Percentiles rank a stretch among this genome's conserved stretches.
These are phyloP conservation scores for Chrysoporthe cubensis DNA, from an alignment of 2,329 filamentous ascomycete species.

Conservation along the genomic window DNA sequence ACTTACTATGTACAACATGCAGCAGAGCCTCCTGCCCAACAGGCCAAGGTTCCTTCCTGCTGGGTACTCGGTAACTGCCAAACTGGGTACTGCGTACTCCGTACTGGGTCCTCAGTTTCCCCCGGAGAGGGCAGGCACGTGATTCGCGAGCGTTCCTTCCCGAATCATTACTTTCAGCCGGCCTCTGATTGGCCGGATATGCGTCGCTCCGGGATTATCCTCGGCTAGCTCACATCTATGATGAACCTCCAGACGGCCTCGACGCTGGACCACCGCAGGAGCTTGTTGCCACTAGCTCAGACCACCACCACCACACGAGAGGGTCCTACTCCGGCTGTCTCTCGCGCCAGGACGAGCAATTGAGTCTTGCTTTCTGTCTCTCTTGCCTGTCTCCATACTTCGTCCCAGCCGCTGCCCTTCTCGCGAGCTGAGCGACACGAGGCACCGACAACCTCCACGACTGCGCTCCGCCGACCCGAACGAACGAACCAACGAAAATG, in stretches of 20 bases:
- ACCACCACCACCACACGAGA: slow-evolving; percentile 3
- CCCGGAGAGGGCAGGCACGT: not conserved
- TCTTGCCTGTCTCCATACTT: not conserved
- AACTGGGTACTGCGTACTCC: not conserved
- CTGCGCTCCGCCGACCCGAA: not conserved
- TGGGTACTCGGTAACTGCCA: not conserved
- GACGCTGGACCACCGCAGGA: slow-evolving; percentile 1
- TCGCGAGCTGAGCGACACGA: slow-evolving; percentile 11
- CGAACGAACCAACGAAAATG: slow-evolving; percentile 45
- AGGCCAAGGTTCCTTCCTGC: not conserved
- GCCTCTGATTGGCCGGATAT: slow-evolving; percentile 12
- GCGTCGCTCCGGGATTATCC: slow-evolving; percentile 10
- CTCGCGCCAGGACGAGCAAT: not conserved
- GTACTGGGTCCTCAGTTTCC: too few species aligned
- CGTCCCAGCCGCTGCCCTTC: not conserved
- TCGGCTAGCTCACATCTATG: slow-evolving; percentile 22
- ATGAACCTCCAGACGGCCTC: slow-evolving; percentile 11
- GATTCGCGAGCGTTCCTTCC: slow-evolving; percentile 12
- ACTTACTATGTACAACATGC: too few species aligned
- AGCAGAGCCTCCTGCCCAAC: too few species aligned
- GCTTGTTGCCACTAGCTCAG: slow-evolving; percentile 22
- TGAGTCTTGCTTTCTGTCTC: not conserved
- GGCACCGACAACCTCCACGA: not conserved
- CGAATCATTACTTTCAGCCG: slow-evolving; percentile 19
- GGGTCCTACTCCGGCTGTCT: slow-evolving; percentile 11